Conservation (phyloP, 441 rosid species). For the Corymbia citriodora region DNA sequence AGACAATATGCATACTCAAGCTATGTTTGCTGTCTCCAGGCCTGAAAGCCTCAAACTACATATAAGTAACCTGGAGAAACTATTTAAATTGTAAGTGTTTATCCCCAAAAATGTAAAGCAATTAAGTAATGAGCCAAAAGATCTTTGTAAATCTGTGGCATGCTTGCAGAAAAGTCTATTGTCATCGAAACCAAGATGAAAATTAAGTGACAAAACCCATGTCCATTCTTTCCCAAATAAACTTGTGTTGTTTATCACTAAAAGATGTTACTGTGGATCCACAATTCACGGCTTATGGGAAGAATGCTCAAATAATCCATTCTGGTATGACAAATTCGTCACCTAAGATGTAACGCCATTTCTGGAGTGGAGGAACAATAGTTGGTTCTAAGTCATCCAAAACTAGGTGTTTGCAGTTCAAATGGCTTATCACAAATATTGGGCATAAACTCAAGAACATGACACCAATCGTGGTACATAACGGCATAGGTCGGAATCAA, state of each 20-base stretch:
- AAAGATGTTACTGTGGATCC: neutral
- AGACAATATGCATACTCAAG: neutral
- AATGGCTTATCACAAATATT: neutral
- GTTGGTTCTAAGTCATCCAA: neutral
- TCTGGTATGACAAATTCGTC: neutral
- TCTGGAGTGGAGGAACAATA: neutral
- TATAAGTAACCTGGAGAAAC: neutral
- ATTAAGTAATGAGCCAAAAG: neutral
- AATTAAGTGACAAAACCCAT: neutral
- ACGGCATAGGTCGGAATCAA: neutral
- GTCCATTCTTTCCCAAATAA: neutral
- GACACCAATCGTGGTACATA: neutral
- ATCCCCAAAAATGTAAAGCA: neutral
- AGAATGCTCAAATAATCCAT: neutral
- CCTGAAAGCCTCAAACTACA: neutral
- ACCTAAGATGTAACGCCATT: neutral
- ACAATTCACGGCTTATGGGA: neutral
- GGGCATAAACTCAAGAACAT: neutral
- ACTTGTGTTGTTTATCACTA: neutral
- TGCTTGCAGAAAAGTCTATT: neutral
- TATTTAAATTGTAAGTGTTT: neutral
- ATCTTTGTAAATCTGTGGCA: neutral
- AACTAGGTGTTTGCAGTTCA: neutral
- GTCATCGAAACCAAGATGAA: neutral
- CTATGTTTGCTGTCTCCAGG: neutral